Evolutionary conservation across 805 yeast genomes (phyloP), one percentile per base, ranked within the genome.

Genomic region (Yarrowia yakushimensis): DNA sequence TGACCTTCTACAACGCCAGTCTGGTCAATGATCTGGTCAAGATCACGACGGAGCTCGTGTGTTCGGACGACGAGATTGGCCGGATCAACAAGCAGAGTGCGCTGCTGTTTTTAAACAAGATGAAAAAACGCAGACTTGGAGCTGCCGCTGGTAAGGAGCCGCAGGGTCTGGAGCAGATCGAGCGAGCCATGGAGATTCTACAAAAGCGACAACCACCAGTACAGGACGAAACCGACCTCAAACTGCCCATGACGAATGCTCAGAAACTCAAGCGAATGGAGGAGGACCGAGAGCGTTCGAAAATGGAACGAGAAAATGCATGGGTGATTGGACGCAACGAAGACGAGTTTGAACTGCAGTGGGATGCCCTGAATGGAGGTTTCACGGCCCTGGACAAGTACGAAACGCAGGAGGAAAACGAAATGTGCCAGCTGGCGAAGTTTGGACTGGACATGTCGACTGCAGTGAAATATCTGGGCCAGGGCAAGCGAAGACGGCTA

Each of bases 201-300:
- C 30, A 28, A 5, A 27, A 18, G n/a, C 27, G 61, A 55, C 9
- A 15, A 20, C 22, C 27, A 15, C 61, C 48, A 7, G 36, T 17
- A 23, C 33, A 25, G 2, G 43, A 52, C 13, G 59, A 52, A 17
- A 39, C 48, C 20, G 27, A 31, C 37, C 43, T 55, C 48, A 41
- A 55, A 13, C 46, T 41, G 31, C 46, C 61, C 20, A 60, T 67
- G 27, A 67, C 78, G 1, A 70, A 70, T 33, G 80, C 83, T 50
- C 90, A 86, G 67, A 84, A 88, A 17, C 71, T 90, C 17, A 80
- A 83, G 36, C 77, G 98, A 64, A 90, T 93, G 86, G 97, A 93
- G 71, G 92, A 87, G 65, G 98, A 93, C 71, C 78, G 99, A 67
- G 99, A 93, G 71, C 78, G 96, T 42, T 46, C 90, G 69, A 93